Base-by-base conservation (phyloP, 345 rosid genomes). In the Iberis pinnata region DNA sequence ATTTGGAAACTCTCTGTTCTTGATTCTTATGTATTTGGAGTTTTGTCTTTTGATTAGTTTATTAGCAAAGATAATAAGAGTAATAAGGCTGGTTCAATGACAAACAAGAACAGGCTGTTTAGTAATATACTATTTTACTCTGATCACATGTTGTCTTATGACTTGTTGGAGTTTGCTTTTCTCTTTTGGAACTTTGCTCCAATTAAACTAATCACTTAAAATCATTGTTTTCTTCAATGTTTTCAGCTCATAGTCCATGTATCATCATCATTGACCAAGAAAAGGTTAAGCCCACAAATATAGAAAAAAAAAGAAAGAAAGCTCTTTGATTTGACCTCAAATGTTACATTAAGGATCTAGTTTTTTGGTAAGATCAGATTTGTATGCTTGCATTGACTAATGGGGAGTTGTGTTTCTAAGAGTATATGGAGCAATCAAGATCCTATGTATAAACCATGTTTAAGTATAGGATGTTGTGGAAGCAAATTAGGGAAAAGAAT, bases 341-440 rank as follows among this genome's bases (percentile, higher is more conserved):
- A 70, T 71, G 62, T 68, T 69, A 38, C 67, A 47, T 47, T 38
- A 68, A 45, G 80, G 78, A 77, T 79, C 78, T 70, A 51, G 60
- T 61, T 59, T 61, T 59, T 66, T 53, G 63, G 65, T 48, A 40
- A 64, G 77, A 69, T 53, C 67, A 42, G 73, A 61, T 65, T 63
- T 4, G 15, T 59, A 13, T 58, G 19, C 38, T 69, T 68, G 70
- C 60, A 65, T 71, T 73, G 52, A 63, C 63, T 73, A 76, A 93
- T 93, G 99, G 99, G 99, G 47, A 75, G 78, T 70, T 88, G 97
- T 76, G 78, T 86, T 22, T 93, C 99, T 3, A 76, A 56, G 74
- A 83, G 83, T 74, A 70, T 77, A 39, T 84, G 84, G 71, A 77
- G 83, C 83, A 77, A 79, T 71, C 86, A 85, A 57, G 97, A 82